These are phyloP conservation scores for Pythium apleroticum DNA, from an alignment of 352 stramenopile genomes.

Conservation along the genomic window DNA sequence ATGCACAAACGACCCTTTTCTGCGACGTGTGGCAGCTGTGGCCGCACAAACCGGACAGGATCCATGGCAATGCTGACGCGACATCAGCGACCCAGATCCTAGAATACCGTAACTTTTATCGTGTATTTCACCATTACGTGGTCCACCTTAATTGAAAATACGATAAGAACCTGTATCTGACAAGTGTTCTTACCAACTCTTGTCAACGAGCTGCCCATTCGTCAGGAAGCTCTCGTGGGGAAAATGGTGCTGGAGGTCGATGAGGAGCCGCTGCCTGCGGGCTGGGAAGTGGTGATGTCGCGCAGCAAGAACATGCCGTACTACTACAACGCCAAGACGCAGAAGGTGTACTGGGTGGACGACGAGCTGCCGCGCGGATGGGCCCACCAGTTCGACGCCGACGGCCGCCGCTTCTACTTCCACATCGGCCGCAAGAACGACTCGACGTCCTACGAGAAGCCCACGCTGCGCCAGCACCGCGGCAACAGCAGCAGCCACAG, in stretches of 20 bases:
- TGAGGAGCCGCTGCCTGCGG: slow-evolving; percentile 59
- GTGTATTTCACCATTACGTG: neutral
- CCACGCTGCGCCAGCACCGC: slow-evolving; percentile 35
- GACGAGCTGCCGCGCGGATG: slow-evolving; percentile 77
- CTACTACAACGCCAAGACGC: slow-evolving; percentile 76
- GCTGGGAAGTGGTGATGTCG: slow-evolving; percentile 81
- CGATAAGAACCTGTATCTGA: neutral
- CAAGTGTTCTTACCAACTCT: neutral
- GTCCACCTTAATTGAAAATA: neutral
- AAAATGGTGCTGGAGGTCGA: slow-evolving; percentile 49
- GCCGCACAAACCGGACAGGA: neutral
- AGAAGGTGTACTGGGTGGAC: slow-evolving; percentile 86
- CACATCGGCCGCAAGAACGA: slow-evolving; percentile 69
- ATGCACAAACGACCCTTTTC: neutral
- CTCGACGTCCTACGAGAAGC: slow-evolving; percentile 77
- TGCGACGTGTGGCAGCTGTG: neutral
- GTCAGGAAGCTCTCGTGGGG: neutral
- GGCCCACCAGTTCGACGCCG: slow-evolving; percentile 75
- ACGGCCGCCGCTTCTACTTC: slow-evolving; percentile 68
- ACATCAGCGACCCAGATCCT: neutral
- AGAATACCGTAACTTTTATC: neutral
- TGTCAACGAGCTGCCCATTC: neutral
- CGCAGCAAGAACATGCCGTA: slow-evolving; percentile 84
- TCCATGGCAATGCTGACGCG: neutral
- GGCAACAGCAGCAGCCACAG: slow-evolving; percentile 23